Base-by-base conservation (phyloP, 2,329 filamentous ascomycete genomes). In the Fusarium brachygibbosum region DNA sequence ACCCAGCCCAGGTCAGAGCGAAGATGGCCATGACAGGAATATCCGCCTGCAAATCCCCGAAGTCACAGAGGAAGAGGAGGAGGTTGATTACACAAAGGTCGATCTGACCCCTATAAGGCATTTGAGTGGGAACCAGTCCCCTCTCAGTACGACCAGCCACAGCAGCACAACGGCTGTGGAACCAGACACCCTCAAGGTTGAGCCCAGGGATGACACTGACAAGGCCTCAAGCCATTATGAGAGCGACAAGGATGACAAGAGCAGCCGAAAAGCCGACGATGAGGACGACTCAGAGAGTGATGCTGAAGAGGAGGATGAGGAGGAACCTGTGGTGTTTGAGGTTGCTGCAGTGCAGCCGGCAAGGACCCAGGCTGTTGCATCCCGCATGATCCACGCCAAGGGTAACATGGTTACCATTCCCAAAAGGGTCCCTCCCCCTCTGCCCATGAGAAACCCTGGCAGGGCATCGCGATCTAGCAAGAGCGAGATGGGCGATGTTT, bases 391-490 rank as follows among this genome's bases (percentile, higher is more conserved):
- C 58, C 85, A 87, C 31, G 91, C 89, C 38, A 91, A 92, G 75
- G 93, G 93, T 25, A 91, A 91, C 51, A 83, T 98, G 51, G 93
- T 98, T 29, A 94, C 89, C 45, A 97, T 98, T 61, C 89, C 92
- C 14, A 97, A 95, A 80, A 87, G 93, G 35, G 80, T 90, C 2
- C 88, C 93, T 1, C 94, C 94, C 2, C 89, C 92, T 11, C 85
- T 97, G 14, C 94, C 94, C 2, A 85, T 88, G 5, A 86, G 94
- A 48, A 97, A 92, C 75, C 91, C 93, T 1, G 89, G 90, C 78
- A 71, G 93, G 83, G 76, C 79, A 23, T 88, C 86, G 5, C 80
- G 83, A 41, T 82, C 80, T 5, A 83, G 82, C 71, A 85, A 82
- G 75, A 76, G 86, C 78, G 79, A 81, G 31, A 80, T 92, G 79